Conservation (phyloP, 257 asterid species). For the Galeopsis tetrahit region DNA sequence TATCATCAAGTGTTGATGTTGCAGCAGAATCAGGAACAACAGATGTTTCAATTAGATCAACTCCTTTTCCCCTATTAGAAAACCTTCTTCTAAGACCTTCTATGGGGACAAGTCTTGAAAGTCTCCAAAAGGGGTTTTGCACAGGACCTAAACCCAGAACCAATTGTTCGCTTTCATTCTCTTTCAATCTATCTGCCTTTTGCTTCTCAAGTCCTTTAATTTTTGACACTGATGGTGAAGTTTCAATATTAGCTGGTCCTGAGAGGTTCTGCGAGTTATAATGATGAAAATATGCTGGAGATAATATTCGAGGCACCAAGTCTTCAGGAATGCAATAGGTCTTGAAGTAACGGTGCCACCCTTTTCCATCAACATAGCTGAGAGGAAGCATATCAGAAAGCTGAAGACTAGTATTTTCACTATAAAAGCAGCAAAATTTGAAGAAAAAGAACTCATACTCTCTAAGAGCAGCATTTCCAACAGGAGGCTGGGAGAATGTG, state of each 20-base stretch:
- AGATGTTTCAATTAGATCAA: constrained; percentile 57
- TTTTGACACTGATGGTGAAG: constrained; percentile 50
- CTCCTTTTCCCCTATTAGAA: constrained; percentile 53
- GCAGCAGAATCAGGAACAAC: constrained; percentile 51
- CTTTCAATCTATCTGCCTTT: constrained; percentile 55
- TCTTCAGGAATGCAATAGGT: constrained; percentile 99
- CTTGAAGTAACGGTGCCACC: constrained; percentile 88
- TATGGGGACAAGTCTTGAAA: constrained; percentile 93
- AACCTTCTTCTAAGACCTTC: constrained; percentile 81
- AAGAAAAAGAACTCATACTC: constrained; percentile 56
- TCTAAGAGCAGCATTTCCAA: constrained; percentile 96
- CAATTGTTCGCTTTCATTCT: constrained; percentile 83
- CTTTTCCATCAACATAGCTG: constrained; percentile 91
- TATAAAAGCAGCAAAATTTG: constrained; percentile 26
- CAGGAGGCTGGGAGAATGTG: constrained; percentile 99
- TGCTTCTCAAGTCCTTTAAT: constrained; percentile 55
- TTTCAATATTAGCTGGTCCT: constrained; percentile 48
- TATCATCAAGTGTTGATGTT: constrained; percentile 67
- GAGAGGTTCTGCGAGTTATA: constrained; percentile 61
- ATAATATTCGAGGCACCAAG: constrained; percentile 94
- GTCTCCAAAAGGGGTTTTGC: constrained; percentile 94
- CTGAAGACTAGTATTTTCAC: constrained; percentile 23
- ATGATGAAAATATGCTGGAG: constrained; percentile 99
- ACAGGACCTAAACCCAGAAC: constrained; percentile 98
- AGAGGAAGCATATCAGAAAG: constrained; percentile 33